phyloP scores from a whole-genome alignment of 192 early-diverging fungal genomes.

The Irineochytrium annulatum region DNA sequence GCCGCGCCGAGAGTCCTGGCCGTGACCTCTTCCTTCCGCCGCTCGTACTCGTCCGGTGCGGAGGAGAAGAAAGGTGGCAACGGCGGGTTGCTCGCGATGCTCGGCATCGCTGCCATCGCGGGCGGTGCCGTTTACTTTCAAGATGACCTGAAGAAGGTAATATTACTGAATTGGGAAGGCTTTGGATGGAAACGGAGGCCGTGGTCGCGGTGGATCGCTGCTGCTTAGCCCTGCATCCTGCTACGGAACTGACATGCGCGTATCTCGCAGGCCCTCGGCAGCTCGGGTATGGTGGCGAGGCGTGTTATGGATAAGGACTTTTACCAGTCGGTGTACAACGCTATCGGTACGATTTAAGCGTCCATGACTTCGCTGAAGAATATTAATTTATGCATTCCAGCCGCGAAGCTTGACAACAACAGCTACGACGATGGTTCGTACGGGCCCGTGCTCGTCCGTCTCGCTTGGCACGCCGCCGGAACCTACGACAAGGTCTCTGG shows the following conservation, averaged over 20 bases:
- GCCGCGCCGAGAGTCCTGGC: not conserved
- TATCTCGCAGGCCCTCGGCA: not conserved
- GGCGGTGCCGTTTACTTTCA: conserved; percentile 19
- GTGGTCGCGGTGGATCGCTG: not conserved
- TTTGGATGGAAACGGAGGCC: not conserved
- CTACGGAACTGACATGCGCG: not conserved
- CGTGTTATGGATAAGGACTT: not conserved
- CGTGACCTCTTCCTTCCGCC: not conserved
- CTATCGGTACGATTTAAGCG: conserved; percentile 17
- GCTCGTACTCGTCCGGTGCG: not conserved
- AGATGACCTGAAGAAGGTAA: conserved; percentile 11
- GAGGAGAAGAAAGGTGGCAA: conserved; percentile 15
- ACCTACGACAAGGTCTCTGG: conserved; percentile 53
- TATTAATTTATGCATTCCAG: not conserved
- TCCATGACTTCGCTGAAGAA: not conserved
- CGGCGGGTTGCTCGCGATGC: conserved; percentile 4
- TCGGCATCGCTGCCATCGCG: conserved; percentile 10
- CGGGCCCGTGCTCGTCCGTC: conserved; percentile 57
- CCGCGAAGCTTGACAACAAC: conserved; percentile 24
- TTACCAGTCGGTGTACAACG: conserved; percentile 43
- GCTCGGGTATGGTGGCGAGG: no score
- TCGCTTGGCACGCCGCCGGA: conserved; percentile 66
- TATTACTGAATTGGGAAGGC: not conserved
- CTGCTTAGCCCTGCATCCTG: not conserved
- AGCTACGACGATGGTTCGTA: conserved; percentile 62